Percentiles rank a stretch among this genome's conserved stretches.
Conservation (phyloP, 2,329 filamentous ascomycete species). For the Aspergillus ibericus region DNA sequence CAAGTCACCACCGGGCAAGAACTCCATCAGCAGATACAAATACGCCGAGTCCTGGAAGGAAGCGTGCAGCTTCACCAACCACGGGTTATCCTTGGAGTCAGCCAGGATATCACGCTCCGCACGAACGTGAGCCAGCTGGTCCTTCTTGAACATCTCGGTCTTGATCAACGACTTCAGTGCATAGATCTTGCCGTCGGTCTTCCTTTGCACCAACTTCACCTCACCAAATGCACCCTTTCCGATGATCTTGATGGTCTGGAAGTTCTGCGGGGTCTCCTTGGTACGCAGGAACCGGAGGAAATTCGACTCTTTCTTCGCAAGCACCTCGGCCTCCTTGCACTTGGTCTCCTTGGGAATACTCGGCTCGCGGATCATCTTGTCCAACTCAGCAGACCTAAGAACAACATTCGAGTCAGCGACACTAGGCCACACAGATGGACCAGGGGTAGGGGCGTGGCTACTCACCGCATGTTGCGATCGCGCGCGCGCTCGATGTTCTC, state of each 20-base stretch:
- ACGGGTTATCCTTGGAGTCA: constrained; percentile 93
- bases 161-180: constrained; percentile 98
- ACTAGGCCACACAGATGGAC: too few species aligned
- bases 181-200: constrained; percentile 94
- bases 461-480: constrained; percentile 89
- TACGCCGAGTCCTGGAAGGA: constrained; percentile 97
- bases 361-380: constrained; percentile 77
- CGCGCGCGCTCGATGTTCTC: constrained; percentile 95
- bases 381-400: constrained; percentile 82
- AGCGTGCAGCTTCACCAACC: constrained; percentile 97
- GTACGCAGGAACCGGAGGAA: constrained; percentile 93
- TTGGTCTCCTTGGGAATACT: constrained; percentile 73
- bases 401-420: background rate
- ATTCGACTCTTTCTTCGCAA: constrained; percentile 84
- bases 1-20: constrained; percentile 92
- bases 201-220: constrained; percentile 95
- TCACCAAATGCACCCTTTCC: constrained; percentile 99
- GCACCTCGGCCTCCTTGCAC: constrained; percentile 79
- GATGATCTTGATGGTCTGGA: constrained; percentile 95
- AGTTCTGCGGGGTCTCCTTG: constrained; percentile 90
- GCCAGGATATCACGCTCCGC: constrained; percentile 96
- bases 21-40: constrained; percentile 99
- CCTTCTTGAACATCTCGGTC: constrained; percentile 99
- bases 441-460: constrained; percentile 1
- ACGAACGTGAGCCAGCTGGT: constrained; percentile 94